Evolutionary conservation across 108 stramenopile species (phyloP), one percentile per base, ranked within the genome.

Genomic region (Nitzschia inconspicua): DNA sequence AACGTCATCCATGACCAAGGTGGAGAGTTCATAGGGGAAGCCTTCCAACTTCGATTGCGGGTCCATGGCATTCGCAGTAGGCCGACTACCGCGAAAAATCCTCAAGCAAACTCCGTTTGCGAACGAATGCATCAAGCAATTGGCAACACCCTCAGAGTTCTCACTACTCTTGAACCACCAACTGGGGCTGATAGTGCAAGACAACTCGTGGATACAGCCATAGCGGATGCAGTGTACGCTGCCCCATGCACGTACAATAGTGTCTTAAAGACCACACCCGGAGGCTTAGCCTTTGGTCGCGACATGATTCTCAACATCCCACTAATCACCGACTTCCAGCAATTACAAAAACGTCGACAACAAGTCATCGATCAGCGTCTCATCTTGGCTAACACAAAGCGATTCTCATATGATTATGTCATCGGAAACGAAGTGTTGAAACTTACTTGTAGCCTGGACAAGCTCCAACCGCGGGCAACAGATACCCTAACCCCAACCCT

Each of bases 251-350:
- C 47, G 18, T 32, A 66, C 1, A 41, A 49, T 22, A 24, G 54
- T 23, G 22, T 44, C 4, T 23, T 73, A 6, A 31, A 54, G 2
- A 20, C 32, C 10, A 60, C 75, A 47, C 76, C 80, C 22, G 76
- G 72, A 13, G 61, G 70, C 13, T 31, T 73, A 5, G 72, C 44
- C 2, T 80, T 73, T 47, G 30, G 47, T 14, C 51, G 69, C 8
- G 63, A 79, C 55, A 75, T 79, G 78, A 26, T 80, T 20, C 14
- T 75, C 10, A 47, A 72, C 31, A 42, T 72, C 19, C 79, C 79
- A 2, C 16, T 68, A 19, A 47, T 68, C 8, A 70, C 78, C 10
- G 60, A 75, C 43, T 44, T 62, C 57, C 8, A 46, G 26, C 14
- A 41, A 56, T 25, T 41, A 25, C 1, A 46, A 59, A 4, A 64